Evolutionary conservation across 1,139 yeast genomes (phyloP).

Genomic region (Torulaspora pretoriensis): DNA sequence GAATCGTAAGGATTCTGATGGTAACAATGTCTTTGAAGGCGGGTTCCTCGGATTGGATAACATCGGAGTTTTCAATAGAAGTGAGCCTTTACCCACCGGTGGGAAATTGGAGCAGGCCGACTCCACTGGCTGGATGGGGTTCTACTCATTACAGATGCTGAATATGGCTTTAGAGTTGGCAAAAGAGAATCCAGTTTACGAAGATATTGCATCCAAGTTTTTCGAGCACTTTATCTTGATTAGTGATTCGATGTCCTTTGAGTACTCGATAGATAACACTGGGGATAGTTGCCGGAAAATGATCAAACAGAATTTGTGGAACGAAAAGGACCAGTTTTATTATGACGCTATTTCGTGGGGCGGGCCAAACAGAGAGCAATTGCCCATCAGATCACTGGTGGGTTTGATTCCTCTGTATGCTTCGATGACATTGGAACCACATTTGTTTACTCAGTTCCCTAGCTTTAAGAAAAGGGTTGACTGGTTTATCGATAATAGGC

Average conservation of each 20-base stretch:
- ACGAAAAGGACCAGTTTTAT: conserved; percentile 82
- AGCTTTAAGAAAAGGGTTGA: conserved; percentile 79
- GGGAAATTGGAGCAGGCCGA: conserved; percentile 93
- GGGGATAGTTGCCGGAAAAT: conserved; percentile 41
- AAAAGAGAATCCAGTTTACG: conserved; percentile 81
- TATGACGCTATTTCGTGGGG: conserved; percentile 93
- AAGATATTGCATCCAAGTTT: conserved; percentile 91
- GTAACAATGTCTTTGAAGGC: conserved; percentile 90
- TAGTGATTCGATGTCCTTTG: conserved; percentile 90
- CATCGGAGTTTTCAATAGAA: conserved; percentile 89
- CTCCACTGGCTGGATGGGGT: conserved; percentile 98
- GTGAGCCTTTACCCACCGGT: conserved; percentile 93
- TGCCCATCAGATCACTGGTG: conserved; percentile 86
- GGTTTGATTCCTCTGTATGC: conserved; percentile 94
- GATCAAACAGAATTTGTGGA: conserved; percentile 74
- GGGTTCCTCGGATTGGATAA: conserved; percentile 93
- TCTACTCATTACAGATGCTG: conserved; percentile 85
- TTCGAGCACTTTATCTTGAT: conserved; percentile 90
- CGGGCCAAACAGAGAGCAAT: conserved; percentile 59
- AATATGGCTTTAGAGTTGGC: conserved; percentile 91
- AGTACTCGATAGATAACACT: conserved; percentile 34
- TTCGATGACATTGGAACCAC: conserved; percentile 84
- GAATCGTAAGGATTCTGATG: conserved; percentile 83
- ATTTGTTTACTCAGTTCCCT: conserved; percentile 71
- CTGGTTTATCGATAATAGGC: conserved; percentile 79